Percentiles rank a stretch among this genome's conserved stretches.
Conservation (phyloP, 2,329 filamentous ascomycete species). For the Polychaeton citri region DNA sequence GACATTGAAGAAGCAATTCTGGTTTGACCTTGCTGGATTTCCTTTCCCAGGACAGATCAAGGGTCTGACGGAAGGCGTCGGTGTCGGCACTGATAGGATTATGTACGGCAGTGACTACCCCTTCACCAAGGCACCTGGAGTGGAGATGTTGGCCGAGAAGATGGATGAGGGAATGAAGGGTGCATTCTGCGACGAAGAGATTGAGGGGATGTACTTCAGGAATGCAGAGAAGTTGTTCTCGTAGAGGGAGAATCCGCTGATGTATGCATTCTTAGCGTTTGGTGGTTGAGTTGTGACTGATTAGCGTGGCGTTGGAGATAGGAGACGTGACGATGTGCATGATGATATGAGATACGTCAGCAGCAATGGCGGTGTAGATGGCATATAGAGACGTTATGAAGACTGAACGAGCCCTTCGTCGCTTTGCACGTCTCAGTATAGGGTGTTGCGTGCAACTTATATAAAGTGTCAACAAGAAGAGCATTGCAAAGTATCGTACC, state of each 20-base stretch:
- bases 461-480: too few species aligned
- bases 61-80: constrained; percentile 28
- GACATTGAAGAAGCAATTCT: constrained; percentile 30
- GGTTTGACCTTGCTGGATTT: constrained; percentile 41
- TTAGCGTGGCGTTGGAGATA: too few species aligned
- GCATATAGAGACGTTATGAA: too few species aligned
- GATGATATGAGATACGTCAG: too few species aligned
- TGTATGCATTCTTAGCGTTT: too few species aligned
- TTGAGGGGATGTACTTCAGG: constrained; percentile 23
- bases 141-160: constrained; percentile 23
- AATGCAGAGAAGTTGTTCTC: constrained; percentile 23
- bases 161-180: constrained; percentile 30
- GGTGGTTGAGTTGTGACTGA: too few species aligned
- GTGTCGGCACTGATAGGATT: constrained; percentile 29
- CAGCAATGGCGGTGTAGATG: too few species aligned
- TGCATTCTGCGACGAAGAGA: constrained; percentile 23
- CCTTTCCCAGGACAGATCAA: constrained; percentile 37
- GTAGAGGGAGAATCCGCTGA: neutral
- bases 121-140: constrained; percentile 29
- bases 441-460: too few species aligned
- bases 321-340: too few species aligned
- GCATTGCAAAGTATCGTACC: too few species aligned
- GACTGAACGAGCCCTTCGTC: too few species aligned
- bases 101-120: constrained; percentile 43
- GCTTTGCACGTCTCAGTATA: too few species aligned